Conservation (phyloP, 805 yeast species). For the Wickerhamiella qilinensis region DNA sequence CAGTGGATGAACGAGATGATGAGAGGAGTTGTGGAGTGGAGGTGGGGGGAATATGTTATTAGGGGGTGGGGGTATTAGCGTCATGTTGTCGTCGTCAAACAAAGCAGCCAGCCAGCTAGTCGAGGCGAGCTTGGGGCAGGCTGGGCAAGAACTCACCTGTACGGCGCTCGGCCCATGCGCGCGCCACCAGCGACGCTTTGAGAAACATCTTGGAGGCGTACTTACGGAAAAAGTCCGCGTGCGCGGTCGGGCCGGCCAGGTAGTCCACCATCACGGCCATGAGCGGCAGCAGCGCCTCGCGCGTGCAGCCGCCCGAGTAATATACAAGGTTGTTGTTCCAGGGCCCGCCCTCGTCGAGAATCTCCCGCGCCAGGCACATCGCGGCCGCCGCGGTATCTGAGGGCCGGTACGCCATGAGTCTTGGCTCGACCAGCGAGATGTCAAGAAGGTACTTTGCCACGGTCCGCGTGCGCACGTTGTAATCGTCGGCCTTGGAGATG, state of each 20-base stretch:
- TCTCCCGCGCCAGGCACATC: constrained; percentile 64
- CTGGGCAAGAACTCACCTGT: background rate
- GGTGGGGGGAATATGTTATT: no score
- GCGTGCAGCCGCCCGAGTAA: constrained; percentile 80
- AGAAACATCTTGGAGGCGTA: constrained; percentile 79
- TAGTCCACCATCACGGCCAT: constrained; percentile 63
- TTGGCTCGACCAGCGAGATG: constrained; percentile 57
- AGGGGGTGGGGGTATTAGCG: no score
- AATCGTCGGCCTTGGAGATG: constrained; percentile 80
- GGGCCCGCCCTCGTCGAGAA: constrained; percentile 39
- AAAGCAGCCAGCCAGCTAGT: no score
- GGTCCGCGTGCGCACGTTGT: constrained; percentile 69
- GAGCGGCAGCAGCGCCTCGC: constrained; percentile 54
- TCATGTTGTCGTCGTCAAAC: no score
- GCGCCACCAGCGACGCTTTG: constrained; percentile 32
- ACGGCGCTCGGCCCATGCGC: constrained; percentile 21
- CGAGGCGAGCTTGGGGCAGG: no score
- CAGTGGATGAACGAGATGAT: no score
- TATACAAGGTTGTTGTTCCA: constrained; percentile 84
- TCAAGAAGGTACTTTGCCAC: constrained; percentile 75
- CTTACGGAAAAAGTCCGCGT: constrained; percentile 85
- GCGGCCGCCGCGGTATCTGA: constrained; percentile 76
- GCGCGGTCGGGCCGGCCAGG: constrained; percentile 52
- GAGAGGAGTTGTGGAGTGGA: no score
- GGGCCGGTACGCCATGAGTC: constrained; percentile 57